Conservation (phyloP, 2,329 filamentous ascomycete genomes). For the Epichloe gansuensis region DNA sequence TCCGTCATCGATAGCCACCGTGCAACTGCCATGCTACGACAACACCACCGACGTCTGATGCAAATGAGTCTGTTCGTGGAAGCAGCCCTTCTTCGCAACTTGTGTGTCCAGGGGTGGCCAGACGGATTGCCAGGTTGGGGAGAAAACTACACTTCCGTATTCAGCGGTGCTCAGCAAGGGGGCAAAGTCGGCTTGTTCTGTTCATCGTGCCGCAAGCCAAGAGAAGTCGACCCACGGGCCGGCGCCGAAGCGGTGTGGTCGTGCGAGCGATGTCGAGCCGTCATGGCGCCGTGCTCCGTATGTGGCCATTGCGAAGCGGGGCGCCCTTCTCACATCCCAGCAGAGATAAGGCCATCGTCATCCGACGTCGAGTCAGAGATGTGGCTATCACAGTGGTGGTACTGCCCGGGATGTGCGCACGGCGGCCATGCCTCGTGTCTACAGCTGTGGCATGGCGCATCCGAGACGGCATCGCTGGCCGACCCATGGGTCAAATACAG, state of each 20-base stretch:
- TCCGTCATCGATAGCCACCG: conserved; percentile 42
- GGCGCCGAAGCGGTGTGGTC: conserved; percentile 37
- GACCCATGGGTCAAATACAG: conserved; percentile 22
- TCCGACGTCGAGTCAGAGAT: conserved; percentile 9
- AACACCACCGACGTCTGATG: conserved; percentile 48
- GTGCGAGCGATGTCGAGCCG: conserved; percentile 41
- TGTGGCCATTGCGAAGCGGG: conserved; percentile 42
- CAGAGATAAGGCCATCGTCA: conserved; percentile 17
- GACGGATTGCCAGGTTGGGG: conserved; percentile 38
- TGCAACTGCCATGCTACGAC: conserved; percentile 41
- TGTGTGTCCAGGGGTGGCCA: conserved; percentile 46
- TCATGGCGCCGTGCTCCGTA: conserved; percentile 45
- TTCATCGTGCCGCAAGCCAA: conserved; percentile 41
- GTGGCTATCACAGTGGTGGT: conserved; percentile 42
- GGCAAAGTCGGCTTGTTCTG: conserved; percentile 43
- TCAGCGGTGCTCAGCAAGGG: conserved; percentile 39
- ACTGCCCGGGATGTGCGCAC: conserved; percentile 48
- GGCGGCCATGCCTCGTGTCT: conserved; percentile 50
- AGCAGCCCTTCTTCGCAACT: conserved; percentile 46
- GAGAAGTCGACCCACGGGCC: conserved; percentile 36
- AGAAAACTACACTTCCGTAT: conserved; percentile 41
- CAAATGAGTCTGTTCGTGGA: conserved; percentile 47
- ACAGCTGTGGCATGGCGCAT: conserved; percentile 41
- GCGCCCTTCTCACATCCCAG: conserved; percentile 24
- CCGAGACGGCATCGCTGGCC: conserved; percentile 11